Evolutionary conservation across 495 filamentous ascomycete genomes (phyloP), one percentile per base, ranked within the genome.

Genomic region (Aspergillus campestris): DNA sequence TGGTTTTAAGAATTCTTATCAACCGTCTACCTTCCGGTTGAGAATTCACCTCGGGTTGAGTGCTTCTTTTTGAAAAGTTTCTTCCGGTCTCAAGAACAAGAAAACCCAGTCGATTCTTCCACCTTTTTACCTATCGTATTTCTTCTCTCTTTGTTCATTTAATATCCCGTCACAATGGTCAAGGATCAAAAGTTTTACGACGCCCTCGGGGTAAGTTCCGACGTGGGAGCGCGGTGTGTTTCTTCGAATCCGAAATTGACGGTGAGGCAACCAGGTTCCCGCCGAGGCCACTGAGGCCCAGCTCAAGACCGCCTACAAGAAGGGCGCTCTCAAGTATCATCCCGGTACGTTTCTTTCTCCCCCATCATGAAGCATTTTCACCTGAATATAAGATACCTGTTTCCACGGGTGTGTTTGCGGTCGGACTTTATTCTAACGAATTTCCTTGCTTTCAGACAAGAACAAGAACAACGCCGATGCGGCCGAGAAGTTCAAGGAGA

Each of bases 401-500:
- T 24, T 24, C 18, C 4, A 24, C 18, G 18, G 18, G 18, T 4
- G 18, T 2, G 18, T 24, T 24, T 24, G 18, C 18, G 18, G 18
- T 24, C 18, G 18, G 18, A 38, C 13, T 6, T 6, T 7, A 38
- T 12, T 36, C 44, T 48, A 45, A 50, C 48, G 45, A 36, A 53
- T 18, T 34, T 28, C 13, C 8, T 28, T 35, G 32, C 0, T 14
- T 53, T 42, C 54, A 94, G 92, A 98, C 70, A 98, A 98, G 78
- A 97, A 97, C 65, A 80, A 82, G 37, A 81, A 92, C 71, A 91
- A 91, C 73, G 89, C 90, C 34, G 86, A 87, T 24, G 88, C 92
- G 35, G 87, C 89, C 42, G 88, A 95, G 41, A 97, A 95, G 65
- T 97, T 99, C 80, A 96, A 97, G 72, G 91, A 96, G 57, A 76